Conservation (phyloP, 148 eudicot genomes). For the Salicornia ramosissima region DNA sequence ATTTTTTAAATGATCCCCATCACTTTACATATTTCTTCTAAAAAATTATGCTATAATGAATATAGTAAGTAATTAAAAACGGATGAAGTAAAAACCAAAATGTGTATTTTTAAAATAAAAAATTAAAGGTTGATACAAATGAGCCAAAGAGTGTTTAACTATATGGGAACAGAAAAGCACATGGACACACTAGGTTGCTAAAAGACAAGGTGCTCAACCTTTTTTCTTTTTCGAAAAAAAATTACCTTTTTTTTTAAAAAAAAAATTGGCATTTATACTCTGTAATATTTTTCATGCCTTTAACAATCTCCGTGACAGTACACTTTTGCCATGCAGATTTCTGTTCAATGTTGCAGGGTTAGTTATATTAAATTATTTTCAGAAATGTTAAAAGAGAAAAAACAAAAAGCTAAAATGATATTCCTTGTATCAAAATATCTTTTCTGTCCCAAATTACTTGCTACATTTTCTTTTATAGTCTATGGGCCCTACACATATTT, state of each 20-base stretch:
- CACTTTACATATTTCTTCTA: too few relatives aligned
- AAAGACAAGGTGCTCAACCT: constrained; percentile 35
- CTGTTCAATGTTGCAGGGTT: constrained; percentile 17
- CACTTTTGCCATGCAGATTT: constrained; percentile 29
- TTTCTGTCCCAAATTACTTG: too few relatives aligned
- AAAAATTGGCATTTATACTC: too few relatives aligned
- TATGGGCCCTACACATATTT: too few relatives aligned
- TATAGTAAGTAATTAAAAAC: too few relatives aligned
- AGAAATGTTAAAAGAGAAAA: constrained; percentile 1
- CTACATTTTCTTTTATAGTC: too few relatives aligned
- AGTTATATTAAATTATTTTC: constrained; percentile 17
- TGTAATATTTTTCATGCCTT: too few relatives aligned
- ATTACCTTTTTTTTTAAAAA: background rate
- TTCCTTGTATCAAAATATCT: too few relatives aligned
- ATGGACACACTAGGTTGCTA: constrained; percentile 59
- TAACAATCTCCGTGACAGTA: background rate
- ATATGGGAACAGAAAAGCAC: constrained; percentile 60
- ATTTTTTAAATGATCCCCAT: too few relatives aligned
- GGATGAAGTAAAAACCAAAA: too few relatives aligned
- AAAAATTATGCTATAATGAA: too few relatives aligned
- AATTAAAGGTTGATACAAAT: constrained; percentile 52
- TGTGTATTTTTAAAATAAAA: constrained; percentile 35
- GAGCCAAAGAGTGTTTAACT: constrained; percentile 38
- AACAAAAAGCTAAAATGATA: too few relatives aligned
- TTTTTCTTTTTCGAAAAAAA: background rate